Evolutionary conservation across 2,329 filamentous ascomycete species (phyloP), one percentile per base, ranked within the genome.

Genomic region (Claviceps purpurea): DNA sequence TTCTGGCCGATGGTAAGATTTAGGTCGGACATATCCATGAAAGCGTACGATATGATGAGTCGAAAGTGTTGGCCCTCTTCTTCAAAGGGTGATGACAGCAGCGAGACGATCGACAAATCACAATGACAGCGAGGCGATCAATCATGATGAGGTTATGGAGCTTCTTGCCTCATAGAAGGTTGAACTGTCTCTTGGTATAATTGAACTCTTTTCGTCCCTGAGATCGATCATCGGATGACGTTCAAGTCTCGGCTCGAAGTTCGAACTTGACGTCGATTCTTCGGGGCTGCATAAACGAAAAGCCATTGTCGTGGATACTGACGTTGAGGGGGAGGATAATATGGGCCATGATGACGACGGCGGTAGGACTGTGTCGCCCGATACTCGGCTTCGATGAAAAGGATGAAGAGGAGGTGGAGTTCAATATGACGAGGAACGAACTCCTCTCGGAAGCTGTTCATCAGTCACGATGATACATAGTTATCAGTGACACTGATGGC

Each of bases 41-140:
- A 34, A 6, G 52, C 52, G 0, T 63, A 53, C 8, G 56, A 58
- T 16, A 40, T 53, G 10, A 46, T 66, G 1, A 50, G 55, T 10
- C 14, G 24, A 7, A 30, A 18, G 1, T 53, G 48, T 37, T 49
- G 55, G 18, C 16, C 49, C 18, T 44, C 52, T 3, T 30, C 26
- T 30, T 18, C 18, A 18, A 18, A 18, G 18, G 34, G 50, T 3
- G 50, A 49, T 2, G 50, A 50, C 11, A 45, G 56, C 3, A 18
- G 8, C 45, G 67, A 69, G 0, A 65, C 66, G 0, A 70, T 71
- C 5, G 68, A 66, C 14, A 52, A 18, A 52, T 59, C 1, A 65
- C 56, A 2, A 53, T 55, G 1, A 54, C 2, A 14, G 8, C 59
- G 1, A 24, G 5, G 24, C 24, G 1, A 24, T 24, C 24, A 24